These are phyloP conservation scores for Penstemon eatonii DNA, from an alignment of 257 asterid species.

Conservation along the genomic window DNA sequence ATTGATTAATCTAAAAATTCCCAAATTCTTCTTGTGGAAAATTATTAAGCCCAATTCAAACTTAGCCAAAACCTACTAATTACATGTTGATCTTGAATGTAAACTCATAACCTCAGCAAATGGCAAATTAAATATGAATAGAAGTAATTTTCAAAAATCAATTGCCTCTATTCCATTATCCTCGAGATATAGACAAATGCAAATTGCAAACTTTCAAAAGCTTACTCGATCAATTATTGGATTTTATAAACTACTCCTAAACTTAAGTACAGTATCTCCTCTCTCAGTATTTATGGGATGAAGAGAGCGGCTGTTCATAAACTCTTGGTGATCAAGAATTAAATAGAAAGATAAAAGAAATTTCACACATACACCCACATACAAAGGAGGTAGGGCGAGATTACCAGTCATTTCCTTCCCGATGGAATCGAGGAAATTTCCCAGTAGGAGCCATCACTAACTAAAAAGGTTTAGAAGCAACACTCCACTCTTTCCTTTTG, in stretches of 20 bases:
- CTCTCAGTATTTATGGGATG: background rate
- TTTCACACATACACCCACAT: background rate
- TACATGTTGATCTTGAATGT: constrained; percentile 9
- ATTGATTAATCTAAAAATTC: constrained; percentile 1
- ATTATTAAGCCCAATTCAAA: constrained; percentile 7
- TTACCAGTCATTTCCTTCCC: constrained; percentile 87
- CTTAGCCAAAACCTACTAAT: constrained; percentile 12
- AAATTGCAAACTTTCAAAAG: constrained; percentile 10
- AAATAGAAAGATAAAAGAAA: constrained; percentile 11
- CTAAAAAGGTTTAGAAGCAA: constrained; percentile 25
- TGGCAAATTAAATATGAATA: background rate
- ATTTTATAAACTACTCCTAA: background rate
- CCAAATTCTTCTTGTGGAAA: background rate
- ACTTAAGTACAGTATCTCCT: background rate
- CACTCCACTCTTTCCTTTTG: constrained; percentile 15
- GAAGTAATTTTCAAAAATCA: background rate
- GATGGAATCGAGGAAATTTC: constrained; percentile 63
- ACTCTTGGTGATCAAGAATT: constrained; percentile 23
- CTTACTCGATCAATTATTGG: background rate
- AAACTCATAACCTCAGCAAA: constrained; percentile 17
- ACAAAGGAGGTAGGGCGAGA: constrained; percentile 2
- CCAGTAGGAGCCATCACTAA: constrained; percentile 70
- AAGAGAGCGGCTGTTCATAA: constrained; percentile 15
- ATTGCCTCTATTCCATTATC: constrained; percentile 8
- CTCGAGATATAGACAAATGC: constrained; percentile 6